Evolutionary conservation across 2,329 filamentous ascomycete species (phyloP).

Genomic region (Arthrobotrys sinensis): DNA sequence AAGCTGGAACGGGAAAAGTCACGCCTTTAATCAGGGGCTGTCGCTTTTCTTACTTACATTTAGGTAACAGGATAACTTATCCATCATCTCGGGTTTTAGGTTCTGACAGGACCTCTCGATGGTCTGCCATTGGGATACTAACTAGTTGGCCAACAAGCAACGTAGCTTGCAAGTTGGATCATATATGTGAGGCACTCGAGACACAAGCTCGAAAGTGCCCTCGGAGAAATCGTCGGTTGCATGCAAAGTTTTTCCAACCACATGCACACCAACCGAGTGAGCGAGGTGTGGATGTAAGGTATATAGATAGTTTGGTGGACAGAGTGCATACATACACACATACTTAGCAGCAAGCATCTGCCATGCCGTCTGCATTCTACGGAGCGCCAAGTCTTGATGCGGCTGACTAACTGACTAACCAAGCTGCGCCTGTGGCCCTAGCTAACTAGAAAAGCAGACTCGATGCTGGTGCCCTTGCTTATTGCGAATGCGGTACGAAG

Average conservation of each 20-base stretch:
- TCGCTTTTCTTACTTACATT: neutral
- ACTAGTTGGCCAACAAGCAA: too few relatives aligned
- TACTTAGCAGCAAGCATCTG: neutral
- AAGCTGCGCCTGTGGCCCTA: constrained; percentile 16
- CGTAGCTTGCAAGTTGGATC: neutral
- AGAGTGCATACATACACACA: neutral
- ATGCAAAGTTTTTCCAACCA: neutral
- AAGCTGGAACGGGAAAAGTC: constrained; percentile 24
- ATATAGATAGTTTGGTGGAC: constrained; percentile 24
- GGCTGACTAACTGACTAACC: constrained; percentile 2
- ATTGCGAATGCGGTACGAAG: constrained; percentile 10
- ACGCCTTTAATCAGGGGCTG: constrained; percentile 24
- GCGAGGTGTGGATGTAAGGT: too few relatives aligned
- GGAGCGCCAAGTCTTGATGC: constrained; percentile 20
- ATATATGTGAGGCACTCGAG: too few relatives aligned
- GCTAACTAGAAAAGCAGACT: neutral
- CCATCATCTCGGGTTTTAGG: neutral
- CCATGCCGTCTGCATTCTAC: neutral
- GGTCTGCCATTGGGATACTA: neutral
- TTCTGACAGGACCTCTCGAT: neutral
- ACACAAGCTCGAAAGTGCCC: too few relatives aligned
- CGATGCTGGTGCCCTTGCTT: constrained; percentile 10
- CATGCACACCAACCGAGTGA: too few relatives aligned
- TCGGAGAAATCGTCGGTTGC: too few relatives aligned
- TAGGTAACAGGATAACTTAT: too few relatives aligned